Percentiles rank a stretch among this genome's conserved stretches.
These are phyloP conservation scores for Thelonectria rubi DNA, from an alignment of 2,329 filamentous ascomycete species.

Conservation along the genomic window DNA sequence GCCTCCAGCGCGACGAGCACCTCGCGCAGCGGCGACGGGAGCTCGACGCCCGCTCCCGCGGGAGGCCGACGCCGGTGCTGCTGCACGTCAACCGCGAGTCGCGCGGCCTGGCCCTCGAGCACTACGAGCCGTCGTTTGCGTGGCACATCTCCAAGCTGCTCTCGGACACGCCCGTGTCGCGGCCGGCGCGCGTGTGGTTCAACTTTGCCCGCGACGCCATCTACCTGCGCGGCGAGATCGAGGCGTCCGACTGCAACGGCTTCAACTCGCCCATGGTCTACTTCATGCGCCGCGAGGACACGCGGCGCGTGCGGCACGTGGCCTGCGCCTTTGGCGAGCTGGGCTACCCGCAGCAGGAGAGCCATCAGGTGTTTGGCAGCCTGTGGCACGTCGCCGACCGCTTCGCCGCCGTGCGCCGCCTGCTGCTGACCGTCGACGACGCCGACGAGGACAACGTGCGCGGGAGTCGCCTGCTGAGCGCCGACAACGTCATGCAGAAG, in stretches of 20 bases:
- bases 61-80: constrained; percentile 51
- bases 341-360: constrained; percentile 52
- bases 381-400: constrained; percentile 60
- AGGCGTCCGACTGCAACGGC: constrained; percentile 57
- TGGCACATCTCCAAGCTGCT: constrained; percentile 57
- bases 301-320: constrained; percentile 53
- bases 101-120: constrained; percentile 51
- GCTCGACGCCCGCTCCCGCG: constrained; percentile 39
- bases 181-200: constrained; percentile 56
- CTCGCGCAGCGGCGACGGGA: constrained; percentile 43
- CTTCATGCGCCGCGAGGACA: constrained; percentile 55
- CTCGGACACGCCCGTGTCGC: constrained; percentile 46
- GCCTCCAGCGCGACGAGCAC: constrained; percentile 47
- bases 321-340: constrained; percentile 57
- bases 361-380: constrained; percentile 57
- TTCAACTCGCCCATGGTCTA: constrained; percentile 60
- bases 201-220: constrained; percentile 58
- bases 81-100: constrained; percentile 56
- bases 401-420: constrained; percentile 48
- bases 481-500: constrained; percentile 55
- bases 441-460: constrained; percentile 48
- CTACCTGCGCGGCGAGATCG: constrained; percentile 58
- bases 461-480: constrained; percentile 42
- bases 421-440: constrained; percentile 54
- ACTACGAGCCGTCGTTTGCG: constrained; percentile 57